Conservation (phyloP, 495 filamentous ascomycete species). For the Lepidopterella palustris region DNA sequence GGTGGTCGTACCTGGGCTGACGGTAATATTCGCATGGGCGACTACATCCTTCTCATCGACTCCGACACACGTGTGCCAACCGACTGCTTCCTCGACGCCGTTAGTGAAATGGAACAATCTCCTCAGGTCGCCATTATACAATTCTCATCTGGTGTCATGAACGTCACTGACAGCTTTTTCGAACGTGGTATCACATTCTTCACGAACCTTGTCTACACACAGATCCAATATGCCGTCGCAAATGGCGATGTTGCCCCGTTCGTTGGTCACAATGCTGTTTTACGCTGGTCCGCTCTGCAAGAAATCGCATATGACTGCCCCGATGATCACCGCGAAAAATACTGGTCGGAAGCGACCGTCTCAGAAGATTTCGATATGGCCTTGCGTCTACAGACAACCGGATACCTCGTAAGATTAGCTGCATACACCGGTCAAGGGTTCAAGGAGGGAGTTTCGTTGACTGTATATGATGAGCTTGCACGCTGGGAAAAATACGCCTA, state of each 20-base stretch:
- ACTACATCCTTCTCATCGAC: conserved; percentile 40
- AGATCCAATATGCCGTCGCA: conserved; percentile 66
- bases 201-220: conserved; percentile 74
- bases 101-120: conserved; percentile 44
- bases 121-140: conserved; percentile 45
- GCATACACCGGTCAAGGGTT: conserved; percentile 70
- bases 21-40: conserved; percentile 38
- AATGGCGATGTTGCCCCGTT: conserved; percentile 72
- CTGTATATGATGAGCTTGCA: conserved; percentile 76
- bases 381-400: conserved; percentile 63
- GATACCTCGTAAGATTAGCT: conserved; percentile 68
- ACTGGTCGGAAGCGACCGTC: conserved; percentile 77
- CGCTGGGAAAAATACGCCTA: conserved; percentile 70
- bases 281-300: conserved; percentile 71
- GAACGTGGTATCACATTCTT: conserved; percentile 67
- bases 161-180: conserved; percentile 41
- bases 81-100: conserved; percentile 45
- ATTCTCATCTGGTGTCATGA: conserved; percentile 45
- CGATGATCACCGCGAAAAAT: conserved; percentile 65
- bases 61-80: conserved; percentile 40
- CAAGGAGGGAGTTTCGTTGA: conserved; percentile 79
- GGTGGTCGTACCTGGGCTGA: conserved; percentile 35
- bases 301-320: conserved; percentile 59
- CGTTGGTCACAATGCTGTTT: conserved; percentile 65
- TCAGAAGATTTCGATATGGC: conserved; percentile 87